A percentile compares a stretch with the other conserved stretches of the same genome.
These are phyloP conservation scores for Solanum hybrid DNA, from an alignment of 305 asterid species.

Conservation along the genomic window DNA sequence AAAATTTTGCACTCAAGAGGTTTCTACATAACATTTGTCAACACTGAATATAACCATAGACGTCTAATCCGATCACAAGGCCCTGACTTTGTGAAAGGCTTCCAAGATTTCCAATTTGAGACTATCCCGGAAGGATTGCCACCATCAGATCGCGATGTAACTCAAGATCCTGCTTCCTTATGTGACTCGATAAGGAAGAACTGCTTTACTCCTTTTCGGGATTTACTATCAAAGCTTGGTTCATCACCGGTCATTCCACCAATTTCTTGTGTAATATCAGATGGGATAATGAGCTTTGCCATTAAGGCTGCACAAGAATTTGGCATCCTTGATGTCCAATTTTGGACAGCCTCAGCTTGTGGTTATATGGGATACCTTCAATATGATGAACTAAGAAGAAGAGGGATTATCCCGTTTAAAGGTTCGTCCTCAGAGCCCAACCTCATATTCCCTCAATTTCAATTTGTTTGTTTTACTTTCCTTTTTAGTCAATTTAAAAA, in stretches of 20 bases:
- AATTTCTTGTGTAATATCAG: slow-evolving; percentile 9
- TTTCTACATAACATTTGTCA: too few relatives aligned
- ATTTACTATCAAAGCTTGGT: slow-evolving; percentile 16
- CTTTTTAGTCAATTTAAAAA: too few relatives aligned
- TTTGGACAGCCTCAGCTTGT: slow-evolving; percentile 28
- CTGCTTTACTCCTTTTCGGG: slow-evolving; percentile 19
- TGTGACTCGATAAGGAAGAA: slow-evolving; percentile 13
- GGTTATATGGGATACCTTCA: slow-evolving; percentile 27
- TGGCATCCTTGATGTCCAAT: slow-evolving; percentile 13
- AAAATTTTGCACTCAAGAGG: too few relatives aligned
- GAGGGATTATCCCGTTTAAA: background rate
- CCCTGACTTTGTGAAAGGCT: too few relatives aligned
- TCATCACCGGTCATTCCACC: slow-evolving; percentile 6
- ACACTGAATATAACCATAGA: too few relatives aligned
- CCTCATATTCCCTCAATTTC: background rate
- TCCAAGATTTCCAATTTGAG: too few relatives aligned
- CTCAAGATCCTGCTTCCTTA: background rate
- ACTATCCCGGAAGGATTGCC: too few relatives aligned
- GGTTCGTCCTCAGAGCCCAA: background rate
- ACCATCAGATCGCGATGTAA: too few relatives aligned
- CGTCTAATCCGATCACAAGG: too few relatives aligned
- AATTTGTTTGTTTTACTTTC: too few relatives aligned
- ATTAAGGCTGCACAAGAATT: slow-evolving; percentile 19
- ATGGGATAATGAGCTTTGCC: slow-evolving; percentile 26
- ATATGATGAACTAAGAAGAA: slow-evolving; percentile 8